Conservation (phyloP, 2,329 filamentous ascomycete species). For the Colletotrichum liriopes region DNA sequence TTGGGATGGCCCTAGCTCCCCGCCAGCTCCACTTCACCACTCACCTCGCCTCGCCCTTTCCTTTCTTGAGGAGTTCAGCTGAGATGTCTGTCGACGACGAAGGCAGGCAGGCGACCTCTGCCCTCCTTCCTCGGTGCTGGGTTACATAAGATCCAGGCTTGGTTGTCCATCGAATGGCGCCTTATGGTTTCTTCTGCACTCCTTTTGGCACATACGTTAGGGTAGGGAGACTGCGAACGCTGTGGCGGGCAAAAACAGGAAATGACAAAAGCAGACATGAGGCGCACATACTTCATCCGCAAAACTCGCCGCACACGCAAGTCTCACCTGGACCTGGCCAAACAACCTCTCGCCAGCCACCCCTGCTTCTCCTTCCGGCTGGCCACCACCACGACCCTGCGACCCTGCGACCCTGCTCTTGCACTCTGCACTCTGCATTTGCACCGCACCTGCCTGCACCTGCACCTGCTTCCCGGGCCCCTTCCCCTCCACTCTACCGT, state of each 20-base stretch:
- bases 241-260: background rate
- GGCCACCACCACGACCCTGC: background rate
- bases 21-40: conserved; percentile 19
- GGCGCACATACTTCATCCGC: conserved; percentile 6
- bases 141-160: background rate
- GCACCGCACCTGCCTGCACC: background rate
- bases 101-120: background rate
- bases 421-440: background rate
- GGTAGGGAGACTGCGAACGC: background rate
- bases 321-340: conserved; percentile 3
- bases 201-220: background rate
- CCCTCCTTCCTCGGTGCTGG: background rate
- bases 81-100: background rate
- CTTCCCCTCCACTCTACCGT: conserved; percentile 19
- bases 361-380: conserved; percentile 17
- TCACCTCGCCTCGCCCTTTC: conserved; percentile 14
- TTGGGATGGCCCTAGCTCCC: conserved; percentile 28
- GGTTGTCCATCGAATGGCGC: background rate
- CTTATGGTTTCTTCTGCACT: background rate
- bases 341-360: background rate
- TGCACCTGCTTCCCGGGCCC: conserved; percentile 28
- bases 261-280: background rate
- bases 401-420: conserved; percentile 11
- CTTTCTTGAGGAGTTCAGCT: conserved; percentile 16
- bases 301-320: conserved; percentile 1